Conservation (phyloP, 108 stramenopile genomes). For the Aurantiochytrium sp. region DNA sequence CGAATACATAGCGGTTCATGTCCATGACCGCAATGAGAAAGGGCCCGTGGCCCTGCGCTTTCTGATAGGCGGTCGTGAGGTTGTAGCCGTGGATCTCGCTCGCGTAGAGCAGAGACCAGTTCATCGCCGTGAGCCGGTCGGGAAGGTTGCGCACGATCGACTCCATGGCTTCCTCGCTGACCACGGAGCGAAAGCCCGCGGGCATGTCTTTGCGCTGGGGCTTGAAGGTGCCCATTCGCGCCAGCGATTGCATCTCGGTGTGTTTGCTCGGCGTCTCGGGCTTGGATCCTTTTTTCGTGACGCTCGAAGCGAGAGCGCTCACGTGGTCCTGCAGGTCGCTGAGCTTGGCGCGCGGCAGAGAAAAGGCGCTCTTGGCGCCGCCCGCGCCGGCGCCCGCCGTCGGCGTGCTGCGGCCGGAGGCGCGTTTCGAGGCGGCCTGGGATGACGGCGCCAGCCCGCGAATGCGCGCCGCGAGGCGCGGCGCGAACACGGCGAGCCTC, state of each 20-base stretch:
- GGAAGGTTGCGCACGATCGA: background rate
- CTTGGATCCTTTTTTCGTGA: background rate
- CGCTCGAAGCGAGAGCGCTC: background rate
- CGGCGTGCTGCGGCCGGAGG: no score
- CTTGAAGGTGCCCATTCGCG: background rate
- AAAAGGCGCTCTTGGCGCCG: background rate
- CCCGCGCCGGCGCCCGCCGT: no score
- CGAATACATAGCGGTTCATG: constrained; percentile 13
- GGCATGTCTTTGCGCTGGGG: background rate
- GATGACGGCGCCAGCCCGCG: no score
- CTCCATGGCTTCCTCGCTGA: background rate
- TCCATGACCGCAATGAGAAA: constrained; percentile 20
- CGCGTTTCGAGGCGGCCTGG: no score
- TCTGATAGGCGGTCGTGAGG: background rate
- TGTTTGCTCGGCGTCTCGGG: background rate
- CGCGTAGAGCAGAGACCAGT: background rate
- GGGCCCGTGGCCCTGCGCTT: background rate
- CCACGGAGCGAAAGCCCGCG: background rate
- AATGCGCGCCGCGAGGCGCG: no score
- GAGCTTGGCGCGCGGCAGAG: background rate
- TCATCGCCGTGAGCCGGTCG: background rate
- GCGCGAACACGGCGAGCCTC: no score
- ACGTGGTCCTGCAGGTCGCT: constrained; percentile 16
- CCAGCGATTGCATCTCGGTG: background rate
- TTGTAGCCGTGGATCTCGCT: constrained; percentile 24